Conservation (phyloP, 202 grass and related monocot species). For the Carex sylvatica region DNA sequence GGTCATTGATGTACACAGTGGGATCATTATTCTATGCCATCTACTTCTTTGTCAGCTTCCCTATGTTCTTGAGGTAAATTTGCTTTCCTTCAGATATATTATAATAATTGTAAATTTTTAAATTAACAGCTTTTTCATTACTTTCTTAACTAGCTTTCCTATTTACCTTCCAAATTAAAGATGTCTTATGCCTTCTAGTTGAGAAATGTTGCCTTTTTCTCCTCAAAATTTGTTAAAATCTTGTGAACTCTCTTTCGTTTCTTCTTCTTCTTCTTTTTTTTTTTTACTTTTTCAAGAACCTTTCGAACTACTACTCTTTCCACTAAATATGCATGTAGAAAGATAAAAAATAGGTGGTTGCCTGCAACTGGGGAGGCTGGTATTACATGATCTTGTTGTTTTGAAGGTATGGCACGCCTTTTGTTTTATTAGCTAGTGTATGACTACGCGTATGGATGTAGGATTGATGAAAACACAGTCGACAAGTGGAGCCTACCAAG, state of each 20-base stretch:
- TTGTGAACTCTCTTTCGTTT: not conserved
- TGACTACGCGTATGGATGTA: constrained; percentile 25
- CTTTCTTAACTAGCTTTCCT: not conserved
- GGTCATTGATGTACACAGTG: constrained; percentile 86
- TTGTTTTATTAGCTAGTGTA: not conserved
- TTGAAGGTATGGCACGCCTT: not conserved
- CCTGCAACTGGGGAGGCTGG: not conserved
- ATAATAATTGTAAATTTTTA: not conserved
- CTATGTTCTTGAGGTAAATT: constrained; percentile 93
- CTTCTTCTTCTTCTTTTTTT: too few relatives aligned
- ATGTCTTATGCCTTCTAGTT: not conserved
- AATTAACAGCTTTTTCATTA: not conserved
- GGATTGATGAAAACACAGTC: constrained; percentile 67
- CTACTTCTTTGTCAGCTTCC: constrained; percentile 95
- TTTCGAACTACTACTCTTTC: not conserved
- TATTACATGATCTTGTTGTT: not conserved
- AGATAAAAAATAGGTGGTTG: not conserved
- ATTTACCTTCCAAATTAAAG: constrained; percentile 3
- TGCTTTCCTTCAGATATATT: not conserved
- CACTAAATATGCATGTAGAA: not conserved
- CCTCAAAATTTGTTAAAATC: not conserved
- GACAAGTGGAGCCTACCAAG: constrained; percentile 78
- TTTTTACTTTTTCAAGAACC: not conserved
- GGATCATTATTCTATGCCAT: constrained; percentile 96
- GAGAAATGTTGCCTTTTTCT: not conserved